These are phyloP conservation scores for Skeletonema tropicum DNA, from an alignment of 108 stramenopile species.

Conservation along the genomic window DNA sequence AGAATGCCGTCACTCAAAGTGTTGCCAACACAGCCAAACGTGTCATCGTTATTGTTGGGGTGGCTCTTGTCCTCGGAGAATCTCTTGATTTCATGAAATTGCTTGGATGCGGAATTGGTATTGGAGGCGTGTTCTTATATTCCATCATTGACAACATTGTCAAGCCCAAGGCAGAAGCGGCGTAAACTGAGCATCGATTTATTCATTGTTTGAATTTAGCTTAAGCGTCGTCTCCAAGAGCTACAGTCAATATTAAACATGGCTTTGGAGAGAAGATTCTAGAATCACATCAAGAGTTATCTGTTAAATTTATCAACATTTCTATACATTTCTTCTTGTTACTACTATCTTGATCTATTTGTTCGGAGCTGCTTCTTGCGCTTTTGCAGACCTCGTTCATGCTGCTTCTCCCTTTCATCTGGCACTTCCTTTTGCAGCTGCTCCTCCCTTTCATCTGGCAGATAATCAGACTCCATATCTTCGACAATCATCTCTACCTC, in stretches of 20 bases:
- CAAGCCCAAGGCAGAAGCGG: slow-evolving; percentile 27
- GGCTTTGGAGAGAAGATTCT: background rate
- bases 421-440: too few relatives aligned
- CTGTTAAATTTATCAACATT: background rate
- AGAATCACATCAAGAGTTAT: background rate
- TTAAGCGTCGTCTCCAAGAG: background rate
- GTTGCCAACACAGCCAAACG: slow-evolving; percentile 97
- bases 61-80: slow-evolving; percentile 89
- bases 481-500: background rate
- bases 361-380: background rate
- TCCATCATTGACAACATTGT: slow-evolving; percentile 81
- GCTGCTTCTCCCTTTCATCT: background rate
- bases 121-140: slow-evolving; percentile 90
- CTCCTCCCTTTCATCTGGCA: too few relatives aligned
- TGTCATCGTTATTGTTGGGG: slow-evolving; percentile 93
- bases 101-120: slow-evolving; percentile 90
- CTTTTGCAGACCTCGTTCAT: background rate
- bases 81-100: slow-evolving; percentile 86
- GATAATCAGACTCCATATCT: too few relatives aligned
- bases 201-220: background rate
- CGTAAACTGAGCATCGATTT: background rate
- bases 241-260: background rate
- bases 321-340: background rate
- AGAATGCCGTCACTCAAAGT: slow-evolving; percentile 87
- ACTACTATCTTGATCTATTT: background rate